Base-by-base conservation (phyloP, 139 green algal species). In the Micractinium sp. region DNA sequence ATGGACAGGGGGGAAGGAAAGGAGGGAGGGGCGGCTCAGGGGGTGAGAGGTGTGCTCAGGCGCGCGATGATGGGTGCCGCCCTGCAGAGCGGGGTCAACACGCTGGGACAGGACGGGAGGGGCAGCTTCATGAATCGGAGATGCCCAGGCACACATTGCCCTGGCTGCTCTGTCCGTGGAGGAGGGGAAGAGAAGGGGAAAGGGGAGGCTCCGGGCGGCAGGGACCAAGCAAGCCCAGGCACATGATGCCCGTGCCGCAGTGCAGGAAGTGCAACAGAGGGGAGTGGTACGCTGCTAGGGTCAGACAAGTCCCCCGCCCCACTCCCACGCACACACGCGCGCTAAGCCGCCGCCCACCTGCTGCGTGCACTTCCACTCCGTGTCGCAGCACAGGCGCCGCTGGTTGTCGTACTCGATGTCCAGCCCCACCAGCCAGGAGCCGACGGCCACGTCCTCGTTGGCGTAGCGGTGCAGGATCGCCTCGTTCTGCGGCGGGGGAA, bases 391-490 rank as follows among this genome's bases (percentile, higher is more conserved):
- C 56, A 97, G 82, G 16, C 89, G 74, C 3, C 91, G 88, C 83
- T 97, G 94, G 82, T 97, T 91, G 47, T 95, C 89, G n/a, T 95
- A 90, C 35, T 91, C 77, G 20, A 97, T 88, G 19, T 97, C 91
- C 61, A 97, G 89, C 5, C 95, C 95, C 29, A 97, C 47, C 79
- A 97, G 84, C 95, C 95, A 97, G 19, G 95, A 91, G 9, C 95
- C 95, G 31, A 97, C 47, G 1, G 92, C 93, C n/a, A 96, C 94
- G 87, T 97, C 95, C 90, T 97, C 94, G 77, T 97, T 95, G 56
- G 93, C 89, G 85, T 93, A 97, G 19, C 85, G 39, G 80, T 97
- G 94, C 84, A 96, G 91, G 75, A 96, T 92, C 47, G 92, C 87
- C 41, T 88, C 91, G 35, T 93, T 93, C 38, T 63, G 74, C 74